These are phyloP conservation scores for Lactifluus piperatus DNA, from an alignment of 768 basidiomycete genomes.

Conservation along the genomic window DNA sequence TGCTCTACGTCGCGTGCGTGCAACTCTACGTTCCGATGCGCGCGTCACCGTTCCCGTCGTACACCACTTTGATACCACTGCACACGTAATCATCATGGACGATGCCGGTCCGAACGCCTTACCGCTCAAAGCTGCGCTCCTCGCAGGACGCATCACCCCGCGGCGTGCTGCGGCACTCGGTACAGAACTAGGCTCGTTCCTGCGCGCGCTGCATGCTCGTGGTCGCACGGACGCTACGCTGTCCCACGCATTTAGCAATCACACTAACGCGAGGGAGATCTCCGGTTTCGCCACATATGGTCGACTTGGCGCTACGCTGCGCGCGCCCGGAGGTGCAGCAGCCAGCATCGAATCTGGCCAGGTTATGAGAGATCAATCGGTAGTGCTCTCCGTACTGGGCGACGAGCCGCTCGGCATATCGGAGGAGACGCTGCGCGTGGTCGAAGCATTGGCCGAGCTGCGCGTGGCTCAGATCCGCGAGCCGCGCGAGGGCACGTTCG, in stretches of 20 bases:
- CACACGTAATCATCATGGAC: conserved; percentile 51
- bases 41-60: conserved; percentile 42
- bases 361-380: background rate
- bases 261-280: conserved; percentile 34
- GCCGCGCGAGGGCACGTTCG: conserved; percentile 26
- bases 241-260: conserved; percentile 16
- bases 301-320: conserved; percentile 29
- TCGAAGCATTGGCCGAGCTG: conserved; percentile 28
- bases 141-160: conserved; percentile 25
- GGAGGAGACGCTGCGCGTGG: conserved; percentile 29
- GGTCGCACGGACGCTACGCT: conserved; percentile 24
- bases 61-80: conserved; percentile 40
- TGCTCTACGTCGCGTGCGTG: conserved; percentile 39
- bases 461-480: conserved; percentile 27
- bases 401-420: conserved; percentile 37
- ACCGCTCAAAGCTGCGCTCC: conserved; percentile 35
- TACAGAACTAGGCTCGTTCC: conserved; percentile 43
- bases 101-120: conserved; percentile 39
- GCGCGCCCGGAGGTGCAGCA: background rate
- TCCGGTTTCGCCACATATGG: conserved; percentile 38
- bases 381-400: conserved; percentile 22
- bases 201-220: conserved; percentile 45
- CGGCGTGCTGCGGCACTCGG: conserved; percentile 39
- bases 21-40: conserved; percentile 30
- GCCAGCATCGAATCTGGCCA: background rate